These are phyloP conservation scores for Ceratobasidium sp. DNA, from an alignment of 1,284 basidiomycete species.

Conservation along the genomic window DNA sequence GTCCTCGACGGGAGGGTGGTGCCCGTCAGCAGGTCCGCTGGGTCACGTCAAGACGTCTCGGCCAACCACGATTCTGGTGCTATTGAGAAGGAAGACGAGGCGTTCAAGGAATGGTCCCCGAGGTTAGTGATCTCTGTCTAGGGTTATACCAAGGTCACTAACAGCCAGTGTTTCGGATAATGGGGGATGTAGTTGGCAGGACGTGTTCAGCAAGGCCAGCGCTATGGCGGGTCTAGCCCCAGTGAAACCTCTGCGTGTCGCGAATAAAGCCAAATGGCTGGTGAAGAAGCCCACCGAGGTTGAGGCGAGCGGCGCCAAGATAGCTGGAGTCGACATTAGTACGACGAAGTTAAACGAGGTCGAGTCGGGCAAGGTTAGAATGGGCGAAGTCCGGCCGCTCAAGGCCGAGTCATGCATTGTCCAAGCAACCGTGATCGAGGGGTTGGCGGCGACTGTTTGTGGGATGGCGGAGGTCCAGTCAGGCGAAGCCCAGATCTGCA, in stretches of 20 bases:
- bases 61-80: background rate
- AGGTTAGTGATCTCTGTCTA: background rate
- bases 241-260: background rate
- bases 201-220: background rate
- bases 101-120: background rate
- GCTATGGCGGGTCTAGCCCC: background rate
- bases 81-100: no score
- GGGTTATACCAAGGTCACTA: background rate
- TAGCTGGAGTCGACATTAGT: background rate
- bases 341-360: no score
- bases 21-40: background rate
- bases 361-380: no score
- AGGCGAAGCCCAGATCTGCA: background rate
- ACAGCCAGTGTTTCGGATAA: background rate
- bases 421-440: background rate
- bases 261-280: background rate
- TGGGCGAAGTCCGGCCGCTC: no score
- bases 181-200: background rate
- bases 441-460: background rate
- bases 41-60: background rate
- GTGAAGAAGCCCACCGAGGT: background rate
- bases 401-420: background rate
- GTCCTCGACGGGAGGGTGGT: background rate
- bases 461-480: background rate
- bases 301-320: background rate